Evolutionary conservation across 495 filamentous ascomycete species (phyloP), one percentile per base, ranked within the genome.

Genomic region (Cairneyella variabilis): DNA sequence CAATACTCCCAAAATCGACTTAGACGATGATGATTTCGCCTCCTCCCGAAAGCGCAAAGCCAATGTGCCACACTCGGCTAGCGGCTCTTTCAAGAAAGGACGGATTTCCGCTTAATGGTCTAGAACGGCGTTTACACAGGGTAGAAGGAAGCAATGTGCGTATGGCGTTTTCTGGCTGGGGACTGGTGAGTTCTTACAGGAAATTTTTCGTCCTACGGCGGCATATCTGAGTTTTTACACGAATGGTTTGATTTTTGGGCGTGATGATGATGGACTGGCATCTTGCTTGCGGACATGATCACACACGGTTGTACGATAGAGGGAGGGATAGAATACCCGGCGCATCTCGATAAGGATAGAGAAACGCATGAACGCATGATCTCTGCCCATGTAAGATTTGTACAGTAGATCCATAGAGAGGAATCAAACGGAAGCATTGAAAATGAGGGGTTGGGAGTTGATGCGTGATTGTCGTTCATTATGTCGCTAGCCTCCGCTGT

Each of bases 1-100:
- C 11, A 64, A 51, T 22, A 73, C 70, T 18, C 70, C 70, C 17
- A n/a, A n/a, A n/a, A 52, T 51, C 1, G 51, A 48, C 3, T 41
- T 38, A 21, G 47, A 55, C 20, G 52, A 51, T 10, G 58, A 67
- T 16, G 56, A 47, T 20, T 23, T 39, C 1, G 40, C 22, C 7
- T n/a, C 42, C 9, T 30, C 42, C 7, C 42, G 52, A 10, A 54
- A 54, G 52, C 30, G 52, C 16, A 54, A 54, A 23, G 22, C 23
- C 8, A 32, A 32, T 3, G 23, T 22, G 11, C 11, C 5, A 30
- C 6, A n/a, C n/a, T n/a, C 38, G 11, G 7, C 21, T 2, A 27
- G 14, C 28, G 28, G 37, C 26, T 16, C 37, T 14, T 10, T 18
- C 20, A 51, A 51, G 48, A 41, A 34, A 18, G 48, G 18, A n/a